Percentiles rank a stretch among this genome's conserved stretches.
phyloP scores from a whole-genome alignment of 2,329 filamentous ascomycete species.

The Ceratocystis albifundus region DNA sequence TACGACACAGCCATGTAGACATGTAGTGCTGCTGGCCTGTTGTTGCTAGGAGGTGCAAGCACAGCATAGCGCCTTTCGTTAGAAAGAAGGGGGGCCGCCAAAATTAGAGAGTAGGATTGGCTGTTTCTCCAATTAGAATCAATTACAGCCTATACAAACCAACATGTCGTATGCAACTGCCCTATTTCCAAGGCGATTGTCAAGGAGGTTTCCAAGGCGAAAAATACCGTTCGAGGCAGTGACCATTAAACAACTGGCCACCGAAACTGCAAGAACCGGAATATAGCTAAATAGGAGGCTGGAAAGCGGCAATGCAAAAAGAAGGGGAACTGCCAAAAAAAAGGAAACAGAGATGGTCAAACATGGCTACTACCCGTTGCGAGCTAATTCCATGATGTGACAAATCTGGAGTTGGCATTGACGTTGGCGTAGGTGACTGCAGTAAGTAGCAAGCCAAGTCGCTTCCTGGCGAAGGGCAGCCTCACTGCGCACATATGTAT shows the following conservation, averaged over 20 bases:
- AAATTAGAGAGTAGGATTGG: constrained; percentile 8
- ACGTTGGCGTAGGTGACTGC: constrained; percentile 4
- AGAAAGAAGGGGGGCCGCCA: not conserved
- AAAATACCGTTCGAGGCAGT: not conserved
- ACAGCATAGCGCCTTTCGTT: not conserved
- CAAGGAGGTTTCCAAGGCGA: not conserved
- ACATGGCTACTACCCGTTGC: constrained; percentile 1
- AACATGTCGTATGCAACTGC: constrained; percentile 1
- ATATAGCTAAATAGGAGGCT: not conserved
- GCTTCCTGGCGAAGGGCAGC: too few relatives aligned
- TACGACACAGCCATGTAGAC: not conserved
- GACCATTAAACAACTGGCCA: not conserved
- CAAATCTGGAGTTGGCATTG: not conserved
- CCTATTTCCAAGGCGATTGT: too few relatives aligned
- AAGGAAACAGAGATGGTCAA: not conserved
- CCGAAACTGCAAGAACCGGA: not conserved
- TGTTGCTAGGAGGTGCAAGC: not conserved
- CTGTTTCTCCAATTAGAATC: constrained; percentile 10
- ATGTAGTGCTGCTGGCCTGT: not conserved
- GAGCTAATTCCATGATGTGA: not conserved
- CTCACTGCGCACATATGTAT: not conserved
- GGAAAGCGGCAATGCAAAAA: not conserved
- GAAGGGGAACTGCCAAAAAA: not conserved
- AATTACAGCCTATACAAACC: not conserved
- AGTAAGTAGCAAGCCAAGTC: not conserved